Evolutionary conservation across 768 basidiomycete genomes (phyloP).

Genomic region (Pleurotus pulmonarius): DNA sequence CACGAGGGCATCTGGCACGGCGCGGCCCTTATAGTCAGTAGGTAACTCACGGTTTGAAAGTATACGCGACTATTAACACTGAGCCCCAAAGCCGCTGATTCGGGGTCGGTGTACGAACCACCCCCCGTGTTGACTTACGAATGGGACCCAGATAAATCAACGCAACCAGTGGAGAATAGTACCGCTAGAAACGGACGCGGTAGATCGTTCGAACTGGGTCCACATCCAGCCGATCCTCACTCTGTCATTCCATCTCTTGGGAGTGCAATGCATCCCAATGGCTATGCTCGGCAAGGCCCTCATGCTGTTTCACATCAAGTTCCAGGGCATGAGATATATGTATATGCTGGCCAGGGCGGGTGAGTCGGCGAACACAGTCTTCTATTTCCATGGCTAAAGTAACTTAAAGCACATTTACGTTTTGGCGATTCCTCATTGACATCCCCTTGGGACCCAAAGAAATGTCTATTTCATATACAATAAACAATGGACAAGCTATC

Average conservation of each 20-base stretch:
- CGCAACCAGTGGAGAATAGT: constrained; percentile 8
- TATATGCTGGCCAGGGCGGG: constrained; percentile 57
- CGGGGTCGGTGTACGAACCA: constrained; percentile 75
- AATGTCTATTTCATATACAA: constrained; percentile 73
- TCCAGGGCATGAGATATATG: constrained; percentile 69
- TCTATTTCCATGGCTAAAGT: too few species aligned
- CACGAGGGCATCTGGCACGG: constrained; percentile 81
- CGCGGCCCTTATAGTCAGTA: constrained; percentile 84
- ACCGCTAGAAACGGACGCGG: neutral
- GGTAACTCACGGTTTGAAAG: constrained; percentile 19
- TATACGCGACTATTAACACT: constrained; percentile 3
- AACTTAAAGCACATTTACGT: constrained; percentile 70
- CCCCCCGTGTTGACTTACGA: constrained; percentile 64
- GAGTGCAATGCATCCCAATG: constrained; percentile 15
- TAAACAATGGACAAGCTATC: constrained; percentile 77
- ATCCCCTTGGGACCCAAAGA: constrained; percentile 71
- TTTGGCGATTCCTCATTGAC: constrained; percentile 90
- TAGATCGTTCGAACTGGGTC: constrained; percentile 53
- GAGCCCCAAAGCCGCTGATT: constrained; percentile 57
- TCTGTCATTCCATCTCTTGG: constrained; percentile 35
- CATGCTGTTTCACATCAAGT: constrained; percentile 39
- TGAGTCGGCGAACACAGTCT: constrained; percentile 20
- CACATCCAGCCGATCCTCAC: constrained; percentile 74
- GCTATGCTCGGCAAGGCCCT: constrained; percentile 21
- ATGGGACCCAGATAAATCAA: constrained; percentile 60